A percentile compares a stretch with the other conserved stretches of the same genome.
Evolutionary conservation across 306 rosid species (phyloP).

Genomic region (Cucurbita maxima): DNA sequence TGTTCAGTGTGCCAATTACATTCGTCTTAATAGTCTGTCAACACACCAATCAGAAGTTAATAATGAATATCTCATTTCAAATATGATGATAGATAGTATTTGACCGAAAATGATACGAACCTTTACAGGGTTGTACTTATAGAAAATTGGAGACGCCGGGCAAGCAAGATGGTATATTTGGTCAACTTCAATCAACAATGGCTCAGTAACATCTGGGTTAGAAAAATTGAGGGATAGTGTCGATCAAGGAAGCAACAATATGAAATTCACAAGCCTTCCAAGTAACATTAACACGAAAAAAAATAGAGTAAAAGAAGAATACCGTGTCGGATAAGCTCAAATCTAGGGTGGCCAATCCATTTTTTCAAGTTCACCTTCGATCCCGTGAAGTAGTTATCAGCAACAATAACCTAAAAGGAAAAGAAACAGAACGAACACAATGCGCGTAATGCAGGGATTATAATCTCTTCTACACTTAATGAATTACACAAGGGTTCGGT

Average conservation of each 20-base stretch:
- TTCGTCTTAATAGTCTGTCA: constrained; percentile 89
- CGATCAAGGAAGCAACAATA: neutral
- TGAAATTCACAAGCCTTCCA: neutral
- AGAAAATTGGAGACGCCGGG: constrained; percentile 96
- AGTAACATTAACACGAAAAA: neutral
- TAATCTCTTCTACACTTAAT: neutral
- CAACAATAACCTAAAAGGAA: constrained; percentile 51
- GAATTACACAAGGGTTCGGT: neutral
- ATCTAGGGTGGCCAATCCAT: constrained; percentile 97
- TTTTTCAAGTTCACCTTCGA: constrained; percentile 76
- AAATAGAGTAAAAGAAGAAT: constrained; percentile 9
- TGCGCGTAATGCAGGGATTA: neutral
- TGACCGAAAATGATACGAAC: constrained; percentile 12
- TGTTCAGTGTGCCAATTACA: constrained; percentile 90
- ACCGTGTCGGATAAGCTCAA: constrained; percentile 97
- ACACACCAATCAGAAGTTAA: constrained; percentile 7
- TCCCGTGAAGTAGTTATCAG: constrained; percentile 91
- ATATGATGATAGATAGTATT: neutral
- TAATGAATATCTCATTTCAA: neutral
- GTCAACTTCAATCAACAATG: constrained; percentile 83
- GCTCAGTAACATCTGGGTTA: constrained; percentile 69
- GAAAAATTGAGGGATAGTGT: neutral
- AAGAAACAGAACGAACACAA: neutral
- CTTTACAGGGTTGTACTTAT: constrained; percentile 95
- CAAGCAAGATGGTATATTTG: constrained; percentile 95